Conservation (phyloP, 2,329 filamentous ascomycete species). For the Fusarium phyllophilum region DNA sequence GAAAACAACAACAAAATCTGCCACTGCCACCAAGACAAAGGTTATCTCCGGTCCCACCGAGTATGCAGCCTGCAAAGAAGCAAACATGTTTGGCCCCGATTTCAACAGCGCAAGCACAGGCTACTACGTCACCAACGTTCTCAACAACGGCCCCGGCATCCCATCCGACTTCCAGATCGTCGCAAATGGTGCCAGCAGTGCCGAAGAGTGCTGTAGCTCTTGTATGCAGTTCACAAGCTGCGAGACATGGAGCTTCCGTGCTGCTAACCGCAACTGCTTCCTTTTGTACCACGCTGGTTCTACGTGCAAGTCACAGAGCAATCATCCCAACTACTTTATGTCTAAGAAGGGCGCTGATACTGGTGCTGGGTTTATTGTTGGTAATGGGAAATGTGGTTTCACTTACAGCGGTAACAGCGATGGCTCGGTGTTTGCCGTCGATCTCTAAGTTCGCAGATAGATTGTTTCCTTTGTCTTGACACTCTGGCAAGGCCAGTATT, state of each 20-base stretch:
- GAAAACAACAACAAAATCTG: not conserved
- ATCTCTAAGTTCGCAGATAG: not conserved
- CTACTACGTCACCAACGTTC: slow-evolving; percentile 8
- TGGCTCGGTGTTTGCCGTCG: not conserved
- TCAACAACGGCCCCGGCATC: slow-evolving; percentile 12
- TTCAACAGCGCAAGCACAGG: slow-evolving; percentile 12
- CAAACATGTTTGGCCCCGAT: slow-evolving; percentile 5
- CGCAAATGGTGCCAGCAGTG: not conserved
- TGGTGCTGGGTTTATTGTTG: not conserved
- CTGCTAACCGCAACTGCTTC: slow-evolving; percentile 10
- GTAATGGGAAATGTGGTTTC: slow-evolving; percentile 1
- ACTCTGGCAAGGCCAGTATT: accelerated
- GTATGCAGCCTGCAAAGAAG: not conserved
- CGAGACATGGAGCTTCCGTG: slow-evolving; percentile 1
- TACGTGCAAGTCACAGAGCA: not conserved
- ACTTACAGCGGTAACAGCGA: slow-evolving; percentile 15
- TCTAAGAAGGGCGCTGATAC: slow-evolving; percentile 2
- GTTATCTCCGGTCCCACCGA: not conserved
- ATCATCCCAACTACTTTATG: slow-evolving; percentile 9
- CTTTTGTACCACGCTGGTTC: slow-evolving; percentile 3
- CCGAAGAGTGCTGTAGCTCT: not conserved
- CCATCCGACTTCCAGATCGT: slow-evolving; percentile 3
- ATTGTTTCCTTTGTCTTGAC: too few relatives aligned
- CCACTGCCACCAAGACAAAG: not conserved
- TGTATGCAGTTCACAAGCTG: slow-evolving; percentile 10